Base-by-base conservation (phyloP, 768 basidiomycete species). In the Ephemerocybe angulata region DNA sequence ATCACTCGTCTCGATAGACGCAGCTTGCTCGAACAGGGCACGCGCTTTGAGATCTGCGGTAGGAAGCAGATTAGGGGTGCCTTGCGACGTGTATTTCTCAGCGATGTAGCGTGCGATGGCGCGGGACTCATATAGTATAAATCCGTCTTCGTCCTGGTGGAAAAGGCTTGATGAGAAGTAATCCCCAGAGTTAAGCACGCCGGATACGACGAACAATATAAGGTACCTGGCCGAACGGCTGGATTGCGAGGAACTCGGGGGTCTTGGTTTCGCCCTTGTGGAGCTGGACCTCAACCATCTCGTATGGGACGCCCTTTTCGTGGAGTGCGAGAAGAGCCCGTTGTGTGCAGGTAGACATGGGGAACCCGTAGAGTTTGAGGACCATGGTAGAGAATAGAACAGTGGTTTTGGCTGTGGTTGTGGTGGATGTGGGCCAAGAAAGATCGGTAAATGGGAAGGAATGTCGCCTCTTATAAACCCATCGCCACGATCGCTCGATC, bases 191-290 rank as follows among this genome's bases (percentile, higher is more conserved):
- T 21, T 10, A 21, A 10, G 19, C 4, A 44, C 47, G 28, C 50
- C 4, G 17, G 8, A 15, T 3, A 51, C 51, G 33, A 63, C 70
- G 30, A 53, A 77, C 79, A 52, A 86, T 73, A 62, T 76, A 80
- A 2, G 85, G 84, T 25, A 85, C 72, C 60, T 83, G 80, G n/a
- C 83, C 82, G 60, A 86, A 87, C 0, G 88, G 87, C 60, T 90
- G 85, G 44, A 73, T 67, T 30, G 67, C 61, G 15, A 76, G 19
- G 68, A 68, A 80, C 12, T 60, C 76, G 0, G 76, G 62, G 0
- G 63, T 3, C 65, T 83, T 85, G 33, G 84, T 79, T 35, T 75
- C 72, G 15, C 63, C 65, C 58, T 75, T 75, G 41, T 44, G 1
- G 21, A 81, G 49, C 59, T 84, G 68, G 59, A 87, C 50, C 4